Conservation (phyloP, 2,329 filamentous ascomycete species). For the Massarina eburnea region DNA sequence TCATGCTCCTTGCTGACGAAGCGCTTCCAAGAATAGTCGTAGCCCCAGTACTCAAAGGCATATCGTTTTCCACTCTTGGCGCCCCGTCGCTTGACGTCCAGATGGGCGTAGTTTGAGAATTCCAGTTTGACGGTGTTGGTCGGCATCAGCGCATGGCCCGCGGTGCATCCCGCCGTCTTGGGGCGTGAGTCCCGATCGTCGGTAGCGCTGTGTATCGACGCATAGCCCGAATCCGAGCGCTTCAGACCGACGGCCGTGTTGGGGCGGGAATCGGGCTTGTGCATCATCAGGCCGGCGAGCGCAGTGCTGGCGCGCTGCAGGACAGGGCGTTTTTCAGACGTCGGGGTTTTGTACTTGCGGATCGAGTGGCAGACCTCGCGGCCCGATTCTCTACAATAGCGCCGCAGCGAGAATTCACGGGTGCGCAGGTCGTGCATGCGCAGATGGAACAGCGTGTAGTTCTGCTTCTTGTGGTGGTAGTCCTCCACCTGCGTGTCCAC, state of each 20-base stretch:
- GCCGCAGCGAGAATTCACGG: conserved; percentile 84
- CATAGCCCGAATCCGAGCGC: conserved; percentile 62
- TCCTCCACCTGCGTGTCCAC: conserved; percentile 73
- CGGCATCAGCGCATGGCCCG: conserved; percentile 51
- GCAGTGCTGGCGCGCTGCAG: conserved; percentile 63
- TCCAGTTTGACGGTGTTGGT: conserved; percentile 86
- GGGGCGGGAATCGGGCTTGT: conserved; percentile 56
- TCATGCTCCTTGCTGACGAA: conserved; percentile 67
- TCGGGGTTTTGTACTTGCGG: conserved; percentile 65
- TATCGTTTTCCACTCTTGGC: conserved; percentile 72
- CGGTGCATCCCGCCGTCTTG: conserved; percentile 37
- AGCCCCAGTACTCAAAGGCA: conserved; percentile 92
- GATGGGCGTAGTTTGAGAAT: conserved; percentile 95
- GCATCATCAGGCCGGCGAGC: conserved; percentile 56
- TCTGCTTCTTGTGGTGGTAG: conserved; percentile 60
- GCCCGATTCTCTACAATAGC: conserved; percentile 90
- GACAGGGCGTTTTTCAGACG: conserved; percentile 52
- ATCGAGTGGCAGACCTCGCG: conserved; percentile 88
- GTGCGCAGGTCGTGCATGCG: conserved; percentile 89
- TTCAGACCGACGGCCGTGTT: conserved; percentile 48
- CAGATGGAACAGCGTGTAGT: conserved; percentile 84
- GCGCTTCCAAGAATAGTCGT: conserved; percentile 81
- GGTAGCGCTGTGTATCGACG: conserved; percentile 44
- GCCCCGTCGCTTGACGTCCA: conserved; percentile 74
- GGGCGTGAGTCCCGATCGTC: conserved; percentile 32